phyloP scores from a whole-genome alignment of 805 yeast species.

The Metschnikowia lunata region DNA sequence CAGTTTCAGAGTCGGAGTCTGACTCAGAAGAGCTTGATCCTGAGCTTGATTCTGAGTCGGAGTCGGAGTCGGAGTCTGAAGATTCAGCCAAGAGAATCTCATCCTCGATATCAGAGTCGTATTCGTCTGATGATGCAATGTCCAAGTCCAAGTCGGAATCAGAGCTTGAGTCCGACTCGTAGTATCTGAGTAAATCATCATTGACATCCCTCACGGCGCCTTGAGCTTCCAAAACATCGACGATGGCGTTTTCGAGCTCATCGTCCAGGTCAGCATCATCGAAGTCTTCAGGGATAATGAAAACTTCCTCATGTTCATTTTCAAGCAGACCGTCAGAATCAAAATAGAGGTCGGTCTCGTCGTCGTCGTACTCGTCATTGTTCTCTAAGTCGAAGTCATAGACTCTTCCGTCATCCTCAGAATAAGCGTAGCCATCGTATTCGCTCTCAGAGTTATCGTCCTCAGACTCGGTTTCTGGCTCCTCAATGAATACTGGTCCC shows the following conservation, averaged over 20 bases:
- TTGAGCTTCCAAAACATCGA: constrained; percentile 28
- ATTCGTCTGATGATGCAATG: constrained; percentile 6
- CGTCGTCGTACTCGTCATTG: constrained; percentile 11
- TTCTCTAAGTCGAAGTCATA: constrained; percentile 29
- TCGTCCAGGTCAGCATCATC: constrained; percentile 37
- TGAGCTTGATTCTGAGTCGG: constrained; percentile 8
- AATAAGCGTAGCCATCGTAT: constrained; percentile 16
- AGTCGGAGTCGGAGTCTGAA: constrained; percentile 10
- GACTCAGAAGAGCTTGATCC: constrained; percentile 15
- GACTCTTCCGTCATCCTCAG: constrained; percentile 20
- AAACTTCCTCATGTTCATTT: constrained; percentile 14
- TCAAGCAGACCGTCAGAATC: constrained; percentile 22
- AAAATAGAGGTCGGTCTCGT: constrained; percentile 16
- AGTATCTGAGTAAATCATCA: constrained; percentile 23
- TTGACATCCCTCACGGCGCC: constrained; percentile 21
- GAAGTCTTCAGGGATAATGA: constrained; percentile 22
- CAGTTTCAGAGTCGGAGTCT: constrained; percentile 12
- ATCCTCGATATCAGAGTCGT: constrained; percentile 15
- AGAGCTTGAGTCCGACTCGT: constrained; percentile 19
- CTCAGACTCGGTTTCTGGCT: constrained; percentile 37
- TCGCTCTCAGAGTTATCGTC: constrained; percentile 21
- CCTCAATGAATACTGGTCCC: constrained; percentile 37
- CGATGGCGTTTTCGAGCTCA: constrained; percentile 33
- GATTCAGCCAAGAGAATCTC: constrained; percentile 8
- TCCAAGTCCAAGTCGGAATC: constrained; percentile 2